A percentile compares a stretch with the other conserved stretches of the same genome.
Conservation (phyloP, 306 rosid genomes). For the Styphnolobium japonicum region DNA sequence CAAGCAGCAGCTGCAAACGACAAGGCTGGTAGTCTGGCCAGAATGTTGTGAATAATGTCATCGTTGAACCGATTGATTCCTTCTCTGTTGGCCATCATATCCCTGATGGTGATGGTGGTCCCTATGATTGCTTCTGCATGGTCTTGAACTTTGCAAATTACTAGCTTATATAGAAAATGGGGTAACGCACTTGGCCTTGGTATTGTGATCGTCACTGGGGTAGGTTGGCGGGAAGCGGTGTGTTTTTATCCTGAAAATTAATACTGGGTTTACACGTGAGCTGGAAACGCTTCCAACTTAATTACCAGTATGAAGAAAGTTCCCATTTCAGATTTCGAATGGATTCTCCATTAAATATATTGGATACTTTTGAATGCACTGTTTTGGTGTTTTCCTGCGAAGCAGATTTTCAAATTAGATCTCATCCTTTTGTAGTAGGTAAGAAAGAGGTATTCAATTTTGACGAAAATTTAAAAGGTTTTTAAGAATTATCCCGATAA, state of each 20-base stretch:
- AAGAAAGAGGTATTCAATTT: not conserved
- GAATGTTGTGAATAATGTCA: constrained; percentile 40
- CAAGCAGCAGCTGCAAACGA: constrained; percentile 44
- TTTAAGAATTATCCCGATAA: not conserved
- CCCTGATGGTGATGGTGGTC: not conserved
- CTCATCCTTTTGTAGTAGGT: not conserved
- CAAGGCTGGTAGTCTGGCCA: constrained; percentile 37
- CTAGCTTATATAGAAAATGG: not conserved
- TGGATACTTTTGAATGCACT: not conserved
- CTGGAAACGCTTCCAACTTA: not conserved
- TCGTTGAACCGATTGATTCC: not conserved
- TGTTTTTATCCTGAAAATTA: not conserved
- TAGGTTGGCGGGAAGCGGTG: not conserved
- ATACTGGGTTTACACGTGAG: not conserved
- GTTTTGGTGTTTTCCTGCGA: not conserved
- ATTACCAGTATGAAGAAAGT: not conserved
- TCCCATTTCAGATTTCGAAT: not conserved
- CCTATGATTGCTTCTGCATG: not conserved
- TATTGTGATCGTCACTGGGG: not conserved
- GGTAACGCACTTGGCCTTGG: not conserved
- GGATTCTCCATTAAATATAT: not conserved
- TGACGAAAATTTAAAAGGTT: too few relatives aligned
- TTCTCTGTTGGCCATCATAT: not conserved
- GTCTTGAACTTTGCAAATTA: not conserved
- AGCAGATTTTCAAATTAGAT: not conserved